Percentiles rank a stretch among this genome's conserved stretches.
phyloP scores from a whole-genome alignment of 176 grass and related monocot species.

The Zea luxurians region DNA sequence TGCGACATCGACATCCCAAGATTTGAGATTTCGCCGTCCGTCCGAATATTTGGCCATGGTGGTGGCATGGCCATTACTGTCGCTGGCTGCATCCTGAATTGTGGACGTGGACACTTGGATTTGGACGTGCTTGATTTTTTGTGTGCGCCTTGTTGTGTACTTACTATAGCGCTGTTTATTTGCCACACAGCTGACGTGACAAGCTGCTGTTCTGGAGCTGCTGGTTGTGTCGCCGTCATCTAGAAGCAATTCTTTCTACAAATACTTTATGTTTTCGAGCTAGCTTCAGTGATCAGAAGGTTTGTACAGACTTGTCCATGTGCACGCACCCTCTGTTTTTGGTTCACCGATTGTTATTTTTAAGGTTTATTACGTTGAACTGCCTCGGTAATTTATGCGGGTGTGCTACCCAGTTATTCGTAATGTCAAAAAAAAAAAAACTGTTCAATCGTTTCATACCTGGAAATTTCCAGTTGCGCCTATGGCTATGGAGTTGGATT shows the following conservation, averaged over 20 bases:
- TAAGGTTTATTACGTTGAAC: not conserved
- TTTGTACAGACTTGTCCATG: conserved; percentile 9
- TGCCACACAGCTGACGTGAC: not conserved
- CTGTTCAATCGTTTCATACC: not conserved
- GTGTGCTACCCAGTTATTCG: not conserved
- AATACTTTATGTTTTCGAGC: not conserved
- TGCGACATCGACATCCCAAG: conserved; percentile 17
- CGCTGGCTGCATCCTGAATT: conserved; percentile 13
- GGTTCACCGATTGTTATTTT: not conserved
- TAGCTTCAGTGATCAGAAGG: not conserved
- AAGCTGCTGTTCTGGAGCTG: not conserved
- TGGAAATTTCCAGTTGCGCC: not conserved
- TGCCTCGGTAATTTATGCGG: not conserved
- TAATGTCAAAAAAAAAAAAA: too few relatives aligned
- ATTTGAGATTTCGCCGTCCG: conserved; percentile 18
- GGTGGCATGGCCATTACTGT: conserved; percentile 13
- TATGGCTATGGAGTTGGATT: conserved; percentile 5
- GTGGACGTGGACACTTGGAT: conserved; percentile 18
- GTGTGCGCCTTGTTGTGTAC: conserved; percentile 20
- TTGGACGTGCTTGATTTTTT: conserved; percentile 5
- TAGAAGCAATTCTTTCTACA: conserved; percentile 21
- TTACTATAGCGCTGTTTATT: conserved; percentile 15
- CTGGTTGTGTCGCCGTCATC: conserved; percentile 12
- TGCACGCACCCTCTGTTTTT: not conserved
- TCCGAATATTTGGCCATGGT: conserved; percentile 35